These are phyloP conservation scores for Trapa incisa DNA, from an alignment of 345 rosid genomes.

Conservation along the genomic window DNA sequence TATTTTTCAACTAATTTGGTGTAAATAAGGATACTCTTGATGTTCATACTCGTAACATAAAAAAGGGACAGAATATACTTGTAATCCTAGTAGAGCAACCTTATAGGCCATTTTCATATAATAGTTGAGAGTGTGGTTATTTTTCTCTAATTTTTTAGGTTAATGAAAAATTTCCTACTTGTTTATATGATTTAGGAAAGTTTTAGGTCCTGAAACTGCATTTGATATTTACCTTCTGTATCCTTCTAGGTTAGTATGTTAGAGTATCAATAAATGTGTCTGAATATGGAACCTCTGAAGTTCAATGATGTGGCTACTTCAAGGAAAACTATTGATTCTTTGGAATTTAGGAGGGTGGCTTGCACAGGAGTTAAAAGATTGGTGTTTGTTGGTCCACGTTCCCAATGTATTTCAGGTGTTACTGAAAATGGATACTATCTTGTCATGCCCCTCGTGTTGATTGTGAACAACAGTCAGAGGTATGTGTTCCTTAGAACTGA, in stretches of 20 bases:
- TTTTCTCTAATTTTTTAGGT: neutral
- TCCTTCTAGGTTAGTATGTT: constrained; percentile 51
- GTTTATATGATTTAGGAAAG: neutral
- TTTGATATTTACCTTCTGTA: neutral
- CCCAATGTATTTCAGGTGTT: constrained; percentile 83
- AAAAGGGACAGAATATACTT: neutral
- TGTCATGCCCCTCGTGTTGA: constrained; percentile 74
- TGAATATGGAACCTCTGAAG: constrained; percentile 66
- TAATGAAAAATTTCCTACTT: neutral
- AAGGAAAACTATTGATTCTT: constrained; percentile 27
- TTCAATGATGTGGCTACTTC: constrained; percentile 31
- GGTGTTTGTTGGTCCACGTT: constrained; percentile 78
- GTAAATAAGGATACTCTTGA: neutral
- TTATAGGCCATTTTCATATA: neutral
- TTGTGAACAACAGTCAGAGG: constrained; percentile 51
- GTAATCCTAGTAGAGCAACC: neutral
- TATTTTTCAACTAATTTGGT: neutral
- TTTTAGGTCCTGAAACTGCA: neutral
- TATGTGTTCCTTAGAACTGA: constrained; percentile 13
- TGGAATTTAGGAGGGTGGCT: constrained; percentile 68
- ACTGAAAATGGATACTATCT: constrained; percentile 84
- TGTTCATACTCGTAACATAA: neutral
- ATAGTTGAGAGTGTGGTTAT: neutral
- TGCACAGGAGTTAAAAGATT: constrained; percentile 62
- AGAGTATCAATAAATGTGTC: constrained; percentile 53